Conservation (phyloP, 345 rosid genomes). For the Alliaria petiolata region DNA sequence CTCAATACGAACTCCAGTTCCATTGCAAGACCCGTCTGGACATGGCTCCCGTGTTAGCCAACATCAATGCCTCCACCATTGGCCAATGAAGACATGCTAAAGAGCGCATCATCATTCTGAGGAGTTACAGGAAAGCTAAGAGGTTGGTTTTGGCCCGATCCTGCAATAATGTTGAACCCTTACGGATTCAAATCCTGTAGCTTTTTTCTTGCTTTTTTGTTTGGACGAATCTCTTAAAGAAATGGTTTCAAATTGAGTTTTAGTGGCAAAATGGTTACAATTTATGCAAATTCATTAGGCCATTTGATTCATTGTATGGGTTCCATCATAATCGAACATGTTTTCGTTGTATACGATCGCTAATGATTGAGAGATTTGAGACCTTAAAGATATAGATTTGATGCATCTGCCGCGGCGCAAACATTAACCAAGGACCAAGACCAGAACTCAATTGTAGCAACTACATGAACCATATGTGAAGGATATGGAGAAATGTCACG, state of each 20-base stretch:
- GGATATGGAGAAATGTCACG: background rate
- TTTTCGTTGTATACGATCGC: background rate
- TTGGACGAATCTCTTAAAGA: background rate
- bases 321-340: background rate
- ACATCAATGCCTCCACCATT: constrained; percentile 12
- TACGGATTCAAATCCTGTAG: background rate
- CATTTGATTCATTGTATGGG: background rate
- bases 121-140: background rate
- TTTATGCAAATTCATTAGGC: background rate
- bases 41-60: constrained; percentile 11
- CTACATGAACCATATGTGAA: no score
- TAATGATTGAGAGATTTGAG: background rate
- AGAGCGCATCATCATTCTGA: background rate
- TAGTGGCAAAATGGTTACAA: background rate
- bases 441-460: no score
- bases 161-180: constrained; percentile 9
- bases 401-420: no score
- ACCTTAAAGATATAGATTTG: no score
- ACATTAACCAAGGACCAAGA: no score
- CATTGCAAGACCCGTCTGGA: constrained; percentile 36
- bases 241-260: background rate
- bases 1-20: constrained; percentile 30
- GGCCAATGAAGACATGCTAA: background rate
- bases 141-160: background rate
- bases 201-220: background rate